phyloP scores from a whole-genome alignment of 306 rosid species.

The Sechiopsis laciniata region DNA sequence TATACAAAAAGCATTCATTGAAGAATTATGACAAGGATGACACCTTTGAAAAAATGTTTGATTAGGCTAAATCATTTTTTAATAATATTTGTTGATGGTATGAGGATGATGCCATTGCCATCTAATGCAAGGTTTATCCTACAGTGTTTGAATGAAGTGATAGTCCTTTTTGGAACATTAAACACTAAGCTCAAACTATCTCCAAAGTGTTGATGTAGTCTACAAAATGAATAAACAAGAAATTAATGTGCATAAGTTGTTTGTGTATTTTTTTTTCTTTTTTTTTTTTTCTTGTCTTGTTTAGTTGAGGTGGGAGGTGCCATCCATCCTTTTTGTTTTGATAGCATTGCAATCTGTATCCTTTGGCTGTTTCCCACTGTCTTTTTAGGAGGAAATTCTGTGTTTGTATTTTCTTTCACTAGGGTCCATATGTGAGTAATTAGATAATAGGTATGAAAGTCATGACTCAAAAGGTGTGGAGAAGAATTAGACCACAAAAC shows the following conservation, averaged over 20 bases:
- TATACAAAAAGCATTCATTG: not conserved
- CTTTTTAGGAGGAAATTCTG: not conserved
- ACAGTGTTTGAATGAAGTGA: not conserved
- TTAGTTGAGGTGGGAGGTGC: not conserved
- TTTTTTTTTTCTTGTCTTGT: not conserved
- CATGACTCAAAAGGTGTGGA: not conserved
- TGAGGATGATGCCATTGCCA: not conserved
- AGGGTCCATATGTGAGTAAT: not conserved
- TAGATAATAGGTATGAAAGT: not conserved
- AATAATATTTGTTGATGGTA: not conserved
- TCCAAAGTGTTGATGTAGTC: too few species aligned
- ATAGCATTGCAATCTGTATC: not conserved
- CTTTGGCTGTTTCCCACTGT: not conserved
- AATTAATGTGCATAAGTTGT: too few species aligned
- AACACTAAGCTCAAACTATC: not conserved
- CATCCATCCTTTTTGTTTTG: not conserved
- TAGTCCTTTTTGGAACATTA: not conserved
- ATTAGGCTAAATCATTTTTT: not conserved
- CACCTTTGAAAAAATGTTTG: not conserved
- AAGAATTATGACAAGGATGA: not conserved
- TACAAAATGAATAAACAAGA: not conserved
- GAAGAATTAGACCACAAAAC: not conserved
- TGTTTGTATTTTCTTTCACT: not conserved
- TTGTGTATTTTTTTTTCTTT: too few species aligned
- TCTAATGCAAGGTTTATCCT: not conserved